phyloP scores from a whole-genome alignment of 2,329 filamentous ascomycete species.

The Exophiala sideris region DNA sequence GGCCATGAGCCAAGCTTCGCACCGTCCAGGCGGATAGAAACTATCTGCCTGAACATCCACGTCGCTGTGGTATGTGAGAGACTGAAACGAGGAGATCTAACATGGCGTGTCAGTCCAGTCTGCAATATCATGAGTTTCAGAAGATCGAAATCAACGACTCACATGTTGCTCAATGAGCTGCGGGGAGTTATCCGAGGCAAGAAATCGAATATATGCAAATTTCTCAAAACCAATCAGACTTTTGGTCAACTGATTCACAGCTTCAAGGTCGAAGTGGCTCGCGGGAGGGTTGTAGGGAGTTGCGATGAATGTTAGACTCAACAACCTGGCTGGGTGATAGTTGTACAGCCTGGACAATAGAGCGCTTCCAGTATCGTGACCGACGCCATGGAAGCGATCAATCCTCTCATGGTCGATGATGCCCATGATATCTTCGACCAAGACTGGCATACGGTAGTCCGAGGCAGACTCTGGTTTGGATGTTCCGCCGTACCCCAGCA shows the following conservation, averaged over 20 bases:
- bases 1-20: slow-evolving; percentile 27
- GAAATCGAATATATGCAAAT: slow-evolving; percentile 30
- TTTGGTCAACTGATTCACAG: slow-evolving; percentile 26
- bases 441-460: slow-evolving; percentile 33
- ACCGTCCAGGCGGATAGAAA: slow-evolving; percentile 25
- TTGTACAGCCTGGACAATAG: slow-evolving; percentile 30
- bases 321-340: slow-evolving; percentile 26
- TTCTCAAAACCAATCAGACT: slow-evolving; percentile 26
- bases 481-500: slow-evolving; percentile 39
- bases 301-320: slow-evolving; percentile 25
- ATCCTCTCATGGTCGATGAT: slow-evolving; percentile 33
- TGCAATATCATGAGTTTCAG: too few relatives aligned
- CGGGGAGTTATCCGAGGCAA: slow-evolving; percentile 18
- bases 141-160: slow-evolving; percentile 2
- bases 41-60: slow-evolving; percentile 25
- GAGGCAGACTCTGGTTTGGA: slow-evolving; percentile 39
- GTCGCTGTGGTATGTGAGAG: slow-evolving; percentile 29
- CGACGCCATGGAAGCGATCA: slow-evolving; percentile 26
- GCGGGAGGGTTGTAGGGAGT: slow-evolving; percentile 27
- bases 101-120: not conserved
- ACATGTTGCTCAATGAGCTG: slow-evolving; percentile 29
- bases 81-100: slow-evolving; percentile 28
- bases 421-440: slow-evolving; percentile 35
- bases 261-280: slow-evolving; percentile 26
- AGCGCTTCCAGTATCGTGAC: slow-evolving; percentile 30